Evolutionary conservation across 2,329 filamentous ascomycete species (phyloP).

Genomic region (Xylariomycetidae sp.): DNA sequence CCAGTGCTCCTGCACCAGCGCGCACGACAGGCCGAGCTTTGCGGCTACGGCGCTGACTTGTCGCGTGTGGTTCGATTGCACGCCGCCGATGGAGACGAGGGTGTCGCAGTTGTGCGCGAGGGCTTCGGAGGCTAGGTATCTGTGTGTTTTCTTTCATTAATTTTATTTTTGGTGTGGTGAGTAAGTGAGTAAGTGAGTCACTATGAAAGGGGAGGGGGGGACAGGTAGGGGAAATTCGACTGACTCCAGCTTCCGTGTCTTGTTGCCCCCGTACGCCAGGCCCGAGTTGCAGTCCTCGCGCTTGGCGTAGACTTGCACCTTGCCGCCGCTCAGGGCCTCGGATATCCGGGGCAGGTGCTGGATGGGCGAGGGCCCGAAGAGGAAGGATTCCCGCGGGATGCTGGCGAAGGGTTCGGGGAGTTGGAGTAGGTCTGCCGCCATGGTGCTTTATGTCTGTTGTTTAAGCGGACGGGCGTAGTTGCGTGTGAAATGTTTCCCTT

Average conservation of each 20-base stretch:
- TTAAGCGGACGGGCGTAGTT: no score
- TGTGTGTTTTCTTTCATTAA: constrained; percentile 22
- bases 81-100: constrained; percentile 61
- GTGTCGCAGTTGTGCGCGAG: constrained; percentile 53
- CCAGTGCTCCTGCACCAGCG: constrained; percentile 65
- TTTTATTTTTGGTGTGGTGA: no score
- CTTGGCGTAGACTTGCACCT: constrained; percentile 64
- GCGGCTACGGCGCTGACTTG: constrained; percentile 61
- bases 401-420: constrained; percentile 58
- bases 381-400: constrained; percentile 57
- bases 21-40: constrained; percentile 50
- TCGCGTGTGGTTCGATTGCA: constrained; percentile 67
- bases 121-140: constrained; percentile 62
- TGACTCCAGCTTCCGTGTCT: constrained; percentile 63
- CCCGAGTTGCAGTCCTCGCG: constrained; percentile 68
- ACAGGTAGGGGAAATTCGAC: constrained; percentile 7
- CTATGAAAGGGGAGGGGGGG: no score
- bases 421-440: constrained; percentile 27
- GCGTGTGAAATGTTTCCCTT: no score
- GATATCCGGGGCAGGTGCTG: constrained; percentile 63
- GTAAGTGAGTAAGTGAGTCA: no score
- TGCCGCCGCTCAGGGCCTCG: constrained; percentile 48
- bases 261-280: constrained; percentile 65
- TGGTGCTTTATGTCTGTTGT: no score
- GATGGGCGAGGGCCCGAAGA: constrained; percentile 66